Base-by-base conservation (phyloP, 495 filamentous ascomycete species). In the Aspergillus bertholletiae region DNA sequence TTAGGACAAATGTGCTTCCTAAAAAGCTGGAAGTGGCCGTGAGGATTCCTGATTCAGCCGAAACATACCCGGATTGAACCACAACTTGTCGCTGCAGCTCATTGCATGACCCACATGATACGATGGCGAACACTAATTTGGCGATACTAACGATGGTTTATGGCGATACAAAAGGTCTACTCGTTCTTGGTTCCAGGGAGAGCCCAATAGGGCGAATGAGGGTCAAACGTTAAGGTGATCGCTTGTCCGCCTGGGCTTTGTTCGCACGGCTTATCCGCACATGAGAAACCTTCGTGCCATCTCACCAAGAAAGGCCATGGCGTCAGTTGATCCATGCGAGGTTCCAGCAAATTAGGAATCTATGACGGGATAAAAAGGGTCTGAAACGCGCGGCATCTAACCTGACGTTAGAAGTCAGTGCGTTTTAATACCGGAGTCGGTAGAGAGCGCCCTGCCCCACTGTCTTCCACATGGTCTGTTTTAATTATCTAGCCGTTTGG, bases 301-400 rank as follows among this genome's bases (percentile, higher is more conserved):
- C 47, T 34, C 46, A 57, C 30, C 46, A 39, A 18, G 35, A 37
- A 28, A 44, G 55, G 55, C 12, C 55, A 41, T 56, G 37, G 46
- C 47, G 52, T 46, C 51, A 45, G 53, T 52, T 51, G 54, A 51
- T 55, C 54, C 54, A 61, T 41, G 37, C 50, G 51, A 50, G 37
- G 28, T 50, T 55, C 21, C n/a, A 24, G 49, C 57, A 53, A 59
- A 59, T 59, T 40, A 55, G 47, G 28, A 20, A 34, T 2, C 15
- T 27, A 2, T 48, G 27, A 34, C 26, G 34, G 22, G 27, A 24
- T n/a, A 17, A 7, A 3, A 22, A 48, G 32, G 22, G 30, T 51
- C 41, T 21, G 49, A 51, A 51, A 51, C 50, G 24, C n/a, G 35
- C 50, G 39, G 39, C 32, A 53, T 45, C 27, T 40, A 12, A 45